Evolutionary conservation across 169 alveolate genomes (phyloP).

Genomic region (Theileria annulata): DNA sequence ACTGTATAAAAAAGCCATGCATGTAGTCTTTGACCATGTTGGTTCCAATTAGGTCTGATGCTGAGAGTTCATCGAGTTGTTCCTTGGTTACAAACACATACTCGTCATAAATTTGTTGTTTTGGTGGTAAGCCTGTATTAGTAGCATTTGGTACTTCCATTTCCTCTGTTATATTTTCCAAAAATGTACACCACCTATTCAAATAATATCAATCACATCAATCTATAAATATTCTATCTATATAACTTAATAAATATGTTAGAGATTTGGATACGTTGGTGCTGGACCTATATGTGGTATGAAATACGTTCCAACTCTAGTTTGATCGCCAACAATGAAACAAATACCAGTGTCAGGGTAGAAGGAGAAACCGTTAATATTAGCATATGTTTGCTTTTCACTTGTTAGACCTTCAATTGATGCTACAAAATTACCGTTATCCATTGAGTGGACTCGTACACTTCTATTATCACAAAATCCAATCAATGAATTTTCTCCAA

Average conservation of each 20-base stretch:
- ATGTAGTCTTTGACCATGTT: constrained; percentile 90
- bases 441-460: constrained; percentile 61
- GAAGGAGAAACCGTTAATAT: constrained; percentile 70
- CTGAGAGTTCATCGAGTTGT: constrained; percentile 91
- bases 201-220: neutral
- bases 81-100: constrained; percentile 90
- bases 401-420: constrained; percentile 61
- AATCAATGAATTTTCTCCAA: constrained; percentile 55
- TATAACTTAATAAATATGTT: neutral
- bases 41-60: constrained; percentile 91
- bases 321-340: constrained; percentile 90
- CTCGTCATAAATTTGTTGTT: constrained; percentile 83
- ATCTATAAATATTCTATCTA: neutral
- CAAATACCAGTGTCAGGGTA: constrained; percentile 90
- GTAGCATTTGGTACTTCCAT: constrained; percentile 84
- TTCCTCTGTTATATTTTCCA: constrained; percentile 95
- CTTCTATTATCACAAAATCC: constrained; percentile 73
- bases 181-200: constrained; percentile 90
- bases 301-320: constrained; percentile 90
- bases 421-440: constrained; percentile 43
- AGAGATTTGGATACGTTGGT: constrained; percentile 76
- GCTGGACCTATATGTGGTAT: constrained; percentile 94
- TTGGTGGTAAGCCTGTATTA: constrained; percentile 62
- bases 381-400: constrained; percentile 38
- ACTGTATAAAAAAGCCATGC: constrained; percentile 89